These are phyloP conservation scores for Mycena polygramma DNA, from an alignment of 768 basidiomycete genomes.

Conservation along the genomic window DNA sequence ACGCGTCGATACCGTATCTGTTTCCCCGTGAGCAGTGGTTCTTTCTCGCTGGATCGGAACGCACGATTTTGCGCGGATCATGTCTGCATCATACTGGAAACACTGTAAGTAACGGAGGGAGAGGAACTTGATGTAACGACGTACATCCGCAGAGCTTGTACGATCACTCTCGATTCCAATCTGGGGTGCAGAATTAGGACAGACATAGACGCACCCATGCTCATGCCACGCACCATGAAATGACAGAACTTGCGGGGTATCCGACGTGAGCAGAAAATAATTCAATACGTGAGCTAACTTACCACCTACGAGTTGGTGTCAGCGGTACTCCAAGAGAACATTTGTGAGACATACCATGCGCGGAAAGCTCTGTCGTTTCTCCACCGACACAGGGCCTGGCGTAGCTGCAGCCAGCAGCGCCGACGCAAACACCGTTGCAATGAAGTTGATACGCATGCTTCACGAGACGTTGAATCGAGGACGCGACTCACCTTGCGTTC, in stretches of 20 bases:
- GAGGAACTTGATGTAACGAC: not conserved
- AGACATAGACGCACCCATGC: not conserved
- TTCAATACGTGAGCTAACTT: not conserved
- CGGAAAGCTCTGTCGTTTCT: conserved; percentile 20
- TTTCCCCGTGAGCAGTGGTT: not conserved
- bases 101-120: not conserved
- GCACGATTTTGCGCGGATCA: conserved; percentile 33
- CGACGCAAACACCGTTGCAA: conserved; percentile 12
- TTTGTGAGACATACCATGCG: conserved; percentile 1
- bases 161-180: conserved; percentile 37
- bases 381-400: conserved; percentile 18
- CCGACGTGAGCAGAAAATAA: not conserved
- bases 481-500: not conserved
- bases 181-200: conserved; percentile 1
- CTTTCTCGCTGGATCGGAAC: not conserved
- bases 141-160: conserved; percentile 28
- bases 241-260: conserved; percentile 20
- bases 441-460: conserved; percentile 10
- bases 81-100: conserved; percentile 31
- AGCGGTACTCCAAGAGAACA: not conserved
- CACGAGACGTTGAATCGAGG: not conserved
- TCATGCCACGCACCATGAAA: conserved; percentile 21
- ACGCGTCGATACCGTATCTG: conserved; percentile 48
- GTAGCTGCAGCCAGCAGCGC: conserved; percentile 15
- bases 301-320: conserved; percentile 18